Evolutionary conservation across 139 green algal genomes (phyloP), one percentile per base, ranked within the genome.

Genomic region (Closterium sp.): DNA sequence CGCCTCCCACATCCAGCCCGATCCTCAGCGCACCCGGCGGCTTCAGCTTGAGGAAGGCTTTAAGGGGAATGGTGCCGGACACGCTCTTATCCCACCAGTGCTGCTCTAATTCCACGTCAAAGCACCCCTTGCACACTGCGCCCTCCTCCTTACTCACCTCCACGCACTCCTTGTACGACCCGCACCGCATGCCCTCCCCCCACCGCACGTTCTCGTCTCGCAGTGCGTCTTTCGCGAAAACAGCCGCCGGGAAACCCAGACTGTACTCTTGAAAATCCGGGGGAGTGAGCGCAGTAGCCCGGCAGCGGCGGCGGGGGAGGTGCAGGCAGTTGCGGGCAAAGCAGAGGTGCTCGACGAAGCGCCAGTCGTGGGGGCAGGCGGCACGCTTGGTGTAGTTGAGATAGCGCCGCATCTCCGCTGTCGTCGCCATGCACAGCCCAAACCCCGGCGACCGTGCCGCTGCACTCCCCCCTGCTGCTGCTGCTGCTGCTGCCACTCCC

Each of bases 1-100:
- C 89, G 19, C 89, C 89, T n/a, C 70, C 89, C 27, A 92, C 89
- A 50, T 92, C 89, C 24, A 92, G 31, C 7, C 89, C 89, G 4
- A 92, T 32, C n/a, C 89, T 34, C 34, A 92, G 28, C n/a, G 28
- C 62, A 1, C 30, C 88, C 28, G 88, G 88, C 1, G 28, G n/a
- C 28, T 79, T 79, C 62, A 79, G 62, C 62, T 79, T 79, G 62
- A 79, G 62, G 19, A 79, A 79, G 5, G 62, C 62, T 13, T 22
- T 24, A 13, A 79, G 62, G 62, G 62, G 62, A 79, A 79, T 79
- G 0, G 62, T 79, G 2, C 62, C 62, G 17, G 62, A 22, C 17
- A 79, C 19, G 17, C 62, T 79, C 62, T 79, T 79, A 24, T 79
- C 62, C 62, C 62, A 79, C 62, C 62, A 79, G 62, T 79, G 62